phyloP scores from a whole-genome alignment of 139 green algal genomes.

The Chlamydomonas urium region DNA sequence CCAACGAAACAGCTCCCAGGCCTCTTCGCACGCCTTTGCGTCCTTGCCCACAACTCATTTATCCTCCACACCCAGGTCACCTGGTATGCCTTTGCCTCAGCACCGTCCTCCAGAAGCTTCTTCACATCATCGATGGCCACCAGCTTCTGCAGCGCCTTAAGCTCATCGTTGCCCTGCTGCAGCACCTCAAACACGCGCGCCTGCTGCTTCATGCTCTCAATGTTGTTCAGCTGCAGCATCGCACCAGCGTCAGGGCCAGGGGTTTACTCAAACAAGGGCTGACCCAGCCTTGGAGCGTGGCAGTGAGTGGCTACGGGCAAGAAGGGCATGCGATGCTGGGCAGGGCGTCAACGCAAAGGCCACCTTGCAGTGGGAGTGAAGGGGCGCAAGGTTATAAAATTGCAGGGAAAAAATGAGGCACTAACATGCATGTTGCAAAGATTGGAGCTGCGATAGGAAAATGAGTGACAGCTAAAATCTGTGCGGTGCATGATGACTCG shows the following conservation, averaged over 20 bases:
- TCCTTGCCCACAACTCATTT: not conserved
- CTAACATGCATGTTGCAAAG: no score
- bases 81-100: slow-evolving; percentile 75
- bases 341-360: no score
- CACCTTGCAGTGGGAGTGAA: no score
- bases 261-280: not conserved
- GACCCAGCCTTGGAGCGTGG: not conserved
- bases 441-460: no score
- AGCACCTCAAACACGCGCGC: slow-evolving; percentile 65
- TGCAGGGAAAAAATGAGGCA: no score
- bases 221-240: slow-evolving; percentile 42
- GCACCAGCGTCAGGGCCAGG: not conserved
- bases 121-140: slow-evolving; percentile 77
- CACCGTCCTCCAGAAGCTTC: slow-evolving; percentile 69
- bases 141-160: slow-evolving; percentile 71
- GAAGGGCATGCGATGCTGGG: no score
- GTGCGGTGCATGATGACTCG: no score
- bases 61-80: slow-evolving; percentile 16
- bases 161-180: slow-evolving; percentile 62
- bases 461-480: no score
- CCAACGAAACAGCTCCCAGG: not conserved
- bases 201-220: slow-evolving; percentile 72
- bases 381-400: no score
- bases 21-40: not conserved
- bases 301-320: no score